A percentile compares a stretch with the other conserved stretches of the same genome.
phyloP scores from a whole-genome alignment of 179 eudicot genomes.

The Camellia oleifera region DNA sequence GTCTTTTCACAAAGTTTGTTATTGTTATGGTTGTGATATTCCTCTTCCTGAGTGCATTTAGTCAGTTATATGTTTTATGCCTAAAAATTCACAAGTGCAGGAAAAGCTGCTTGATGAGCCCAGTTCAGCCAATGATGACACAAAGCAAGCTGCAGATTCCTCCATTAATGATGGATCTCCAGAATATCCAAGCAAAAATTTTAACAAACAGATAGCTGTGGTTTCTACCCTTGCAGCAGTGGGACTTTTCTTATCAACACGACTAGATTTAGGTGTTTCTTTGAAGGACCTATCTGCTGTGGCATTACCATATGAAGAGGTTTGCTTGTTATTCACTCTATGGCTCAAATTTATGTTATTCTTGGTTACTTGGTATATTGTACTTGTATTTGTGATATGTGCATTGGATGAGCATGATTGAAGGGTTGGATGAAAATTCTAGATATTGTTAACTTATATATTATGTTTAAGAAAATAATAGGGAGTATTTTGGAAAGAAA shows the following conservation, averaged over 20 bases:
- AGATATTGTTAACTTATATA: too few species aligned
- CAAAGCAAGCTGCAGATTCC: conserved; percentile 30
- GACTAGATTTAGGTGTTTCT: conserved; percentile 82
- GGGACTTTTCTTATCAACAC: conserved; percentile 63
- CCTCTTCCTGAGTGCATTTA: conserved; percentile 8
- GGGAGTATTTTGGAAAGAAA: too few species aligned
- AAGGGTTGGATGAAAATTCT: too few species aligned
- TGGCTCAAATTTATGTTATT: not conserved
- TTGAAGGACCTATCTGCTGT: conserved; percentile 78
- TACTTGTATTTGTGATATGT: too few species aligned
- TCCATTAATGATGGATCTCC: conserved; percentile 43
- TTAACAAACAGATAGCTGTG: conserved; percentile 63
- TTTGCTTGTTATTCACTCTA: conserved; percentile 19
- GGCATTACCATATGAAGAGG: conserved; percentile 89
- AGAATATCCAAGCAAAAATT: conserved; percentile 54
- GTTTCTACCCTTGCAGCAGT: conserved; percentile 63
- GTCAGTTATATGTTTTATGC: not conserved
- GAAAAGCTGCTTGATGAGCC: conserved; percentile 37
- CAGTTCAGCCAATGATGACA: conserved; percentile 28
- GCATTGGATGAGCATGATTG: too few species aligned
- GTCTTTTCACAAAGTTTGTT: not conserved
- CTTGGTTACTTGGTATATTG: not conserved
- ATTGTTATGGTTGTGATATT: not conserved
- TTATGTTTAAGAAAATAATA: too few species aligned
- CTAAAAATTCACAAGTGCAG: conserved; percentile 31